phyloP scores from a whole-genome alignment of 75 land plant genomes.

The Picea sitchensis region DNA sequence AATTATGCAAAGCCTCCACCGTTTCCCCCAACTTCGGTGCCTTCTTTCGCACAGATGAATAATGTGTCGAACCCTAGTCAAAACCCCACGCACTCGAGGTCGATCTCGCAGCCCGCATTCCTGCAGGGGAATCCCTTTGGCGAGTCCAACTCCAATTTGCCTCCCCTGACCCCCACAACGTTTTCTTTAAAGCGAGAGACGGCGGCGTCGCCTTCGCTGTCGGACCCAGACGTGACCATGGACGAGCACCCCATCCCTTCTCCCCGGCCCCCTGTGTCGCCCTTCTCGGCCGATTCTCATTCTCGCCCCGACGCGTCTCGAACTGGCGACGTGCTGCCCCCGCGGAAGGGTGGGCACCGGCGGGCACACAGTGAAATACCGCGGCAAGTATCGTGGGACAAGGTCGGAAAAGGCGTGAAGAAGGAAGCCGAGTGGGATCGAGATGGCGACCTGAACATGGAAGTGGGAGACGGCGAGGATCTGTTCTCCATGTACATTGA shows the following conservation, averaged over 20 bases:
- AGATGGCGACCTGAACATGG: neutral
- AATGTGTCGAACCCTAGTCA: neutral
- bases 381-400: conserved; percentile 19
- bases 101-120: neutral
- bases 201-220: neutral
- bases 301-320: conserved; percentile 3
- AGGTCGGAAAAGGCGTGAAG: conserved; percentile 6
- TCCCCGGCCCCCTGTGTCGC: conserved; percentile 25
- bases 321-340: conserved; percentile 49
- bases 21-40: neutral
- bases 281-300: conserved; percentile 18
- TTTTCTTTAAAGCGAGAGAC: neutral
- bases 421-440: conserved; percentile 17
- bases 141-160: too few relatives aligned
- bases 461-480: conserved; percentile 46
- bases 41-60: neutral
- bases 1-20: conserved; percentile 1
- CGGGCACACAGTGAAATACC: conserved; percentile 73
- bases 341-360: conserved; percentile 54
- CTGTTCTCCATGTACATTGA: conserved; percentile 72
- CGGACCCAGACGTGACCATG: conserved; percentile 25
- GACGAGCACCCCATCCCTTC: conserved; percentile 6
- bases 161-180: neutral
- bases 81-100: neutral
- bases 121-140: neutral